Conservation (phyloP, 129 eudicot genomes). For the Tagetes patula region DNA sequence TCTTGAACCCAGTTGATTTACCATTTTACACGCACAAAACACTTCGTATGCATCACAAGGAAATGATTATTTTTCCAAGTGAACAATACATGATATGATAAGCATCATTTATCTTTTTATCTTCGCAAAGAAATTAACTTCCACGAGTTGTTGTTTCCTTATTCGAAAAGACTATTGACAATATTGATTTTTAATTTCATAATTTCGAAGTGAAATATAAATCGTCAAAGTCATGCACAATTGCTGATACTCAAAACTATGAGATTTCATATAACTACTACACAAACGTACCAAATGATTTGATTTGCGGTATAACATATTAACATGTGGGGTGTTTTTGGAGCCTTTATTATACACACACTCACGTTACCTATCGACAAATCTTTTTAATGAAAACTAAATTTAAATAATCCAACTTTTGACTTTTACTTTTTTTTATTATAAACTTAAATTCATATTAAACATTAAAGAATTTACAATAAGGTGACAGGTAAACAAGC, state of each 20-base stretch:
- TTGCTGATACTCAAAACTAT: not conserved
- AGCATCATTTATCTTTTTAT: not conserved
- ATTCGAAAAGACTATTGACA: not conserved
- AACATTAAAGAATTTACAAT: no score
- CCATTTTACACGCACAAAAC: not conserved
- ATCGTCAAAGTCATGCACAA: not conserved
- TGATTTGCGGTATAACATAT: not conserved
- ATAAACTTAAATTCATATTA: no score
- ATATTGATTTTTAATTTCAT: not conserved
- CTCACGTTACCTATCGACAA: no score
- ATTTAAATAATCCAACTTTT: no score
- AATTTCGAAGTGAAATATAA: not conserved
- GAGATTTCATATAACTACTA: not conserved
- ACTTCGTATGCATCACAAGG: not conserved
- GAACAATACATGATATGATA: not conserved
- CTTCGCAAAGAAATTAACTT: not conserved
- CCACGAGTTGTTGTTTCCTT: not conserved
- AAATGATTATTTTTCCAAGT: not conserved
- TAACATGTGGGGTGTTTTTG: not conserved
- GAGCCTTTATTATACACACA: not conserved
- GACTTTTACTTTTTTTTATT: no score
- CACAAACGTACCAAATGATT: not conserved
- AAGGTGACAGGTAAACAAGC: no score
- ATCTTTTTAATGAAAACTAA: no score
- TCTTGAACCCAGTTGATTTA: not conserved